phyloP scores from a whole-genome alignment of 176 grass and related monocot species.

The Urochloa ruziziensis region DNA sequence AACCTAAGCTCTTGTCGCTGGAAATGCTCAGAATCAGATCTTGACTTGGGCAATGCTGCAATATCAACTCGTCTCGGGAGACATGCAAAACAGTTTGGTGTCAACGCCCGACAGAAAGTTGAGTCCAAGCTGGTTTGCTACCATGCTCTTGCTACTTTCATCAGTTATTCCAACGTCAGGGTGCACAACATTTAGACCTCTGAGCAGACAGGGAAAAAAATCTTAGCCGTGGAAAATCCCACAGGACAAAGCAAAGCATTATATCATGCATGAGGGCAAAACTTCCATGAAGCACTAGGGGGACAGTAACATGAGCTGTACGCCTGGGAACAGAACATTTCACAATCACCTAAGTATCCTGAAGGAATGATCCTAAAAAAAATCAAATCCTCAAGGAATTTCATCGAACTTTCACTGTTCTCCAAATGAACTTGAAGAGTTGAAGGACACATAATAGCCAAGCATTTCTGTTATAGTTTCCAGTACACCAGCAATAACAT shows the following conservation, averaged over 20 bases:
- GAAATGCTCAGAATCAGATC: neutral
- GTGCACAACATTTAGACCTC: conserved; percentile 9
- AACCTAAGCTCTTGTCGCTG: neutral
- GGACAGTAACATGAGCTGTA: neutral
- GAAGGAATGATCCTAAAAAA: too few species aligned
- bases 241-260: neutral
- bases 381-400: neutral
- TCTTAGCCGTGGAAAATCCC: neutral
- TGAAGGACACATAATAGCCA: neutral
- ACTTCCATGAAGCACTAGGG: neutral
- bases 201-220: neutral
- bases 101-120: neutral
- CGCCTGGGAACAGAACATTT: neutral
- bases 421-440: neutral
- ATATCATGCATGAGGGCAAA: neutral
- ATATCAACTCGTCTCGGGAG: neutral
- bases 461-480: neutral
- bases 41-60: neutral
- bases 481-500: neutral
- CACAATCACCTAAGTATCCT: neutral
- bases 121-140: neutral
- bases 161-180: neutral
- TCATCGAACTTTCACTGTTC: neutral
- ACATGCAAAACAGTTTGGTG: neutral
- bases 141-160: neutral